These are phyloP conservation scores for Nicotiana sylvestris DNA, from an alignment of 257 asterid species.

Conservation along the genomic window DNA sequence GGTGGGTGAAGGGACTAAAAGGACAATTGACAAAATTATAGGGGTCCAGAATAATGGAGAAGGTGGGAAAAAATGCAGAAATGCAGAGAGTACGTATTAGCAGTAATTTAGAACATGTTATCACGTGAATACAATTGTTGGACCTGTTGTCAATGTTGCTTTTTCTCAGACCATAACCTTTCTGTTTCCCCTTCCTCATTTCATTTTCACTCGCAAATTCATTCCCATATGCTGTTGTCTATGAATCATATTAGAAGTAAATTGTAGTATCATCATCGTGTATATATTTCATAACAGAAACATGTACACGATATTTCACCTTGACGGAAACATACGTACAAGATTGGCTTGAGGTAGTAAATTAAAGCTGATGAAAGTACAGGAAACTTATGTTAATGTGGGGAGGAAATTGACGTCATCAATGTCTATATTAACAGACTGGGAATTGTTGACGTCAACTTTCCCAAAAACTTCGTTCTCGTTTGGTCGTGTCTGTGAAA, in stretches of 20 bases:
- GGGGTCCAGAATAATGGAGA: not conserved
- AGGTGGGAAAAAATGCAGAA: not conserved
- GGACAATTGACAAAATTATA: no score
- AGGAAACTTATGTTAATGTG: not conserved
- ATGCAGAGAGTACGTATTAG: not conserved
- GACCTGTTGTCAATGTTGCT: slow-evolving; percentile 36
- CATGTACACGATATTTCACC: not conserved
- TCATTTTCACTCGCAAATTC: not conserved
- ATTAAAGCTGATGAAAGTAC: not conserved
- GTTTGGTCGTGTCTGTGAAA: not conserved
- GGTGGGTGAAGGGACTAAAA: not conserved
- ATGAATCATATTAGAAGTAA: not conserved
- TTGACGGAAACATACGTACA: not conserved
- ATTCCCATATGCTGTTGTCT: not conserved
- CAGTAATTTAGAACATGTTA: not conserved
- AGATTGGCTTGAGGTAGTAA: not conserved
- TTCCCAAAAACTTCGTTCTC: not conserved
- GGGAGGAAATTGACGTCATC: not conserved
- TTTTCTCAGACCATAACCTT: slow-evolving; percentile 35
- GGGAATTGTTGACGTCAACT: not conserved
- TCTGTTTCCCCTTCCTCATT: slow-evolving; percentile 10
- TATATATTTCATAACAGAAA: not conserved
- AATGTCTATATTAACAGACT: not conserved
- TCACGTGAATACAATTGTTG: slow-evolving; percentile 18
- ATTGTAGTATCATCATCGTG: not conserved